These are phyloP conservation scores for Galerina sulciceps DNA, from an alignment of 768 basidiomycete species.

Conservation along the genomic window DNA sequence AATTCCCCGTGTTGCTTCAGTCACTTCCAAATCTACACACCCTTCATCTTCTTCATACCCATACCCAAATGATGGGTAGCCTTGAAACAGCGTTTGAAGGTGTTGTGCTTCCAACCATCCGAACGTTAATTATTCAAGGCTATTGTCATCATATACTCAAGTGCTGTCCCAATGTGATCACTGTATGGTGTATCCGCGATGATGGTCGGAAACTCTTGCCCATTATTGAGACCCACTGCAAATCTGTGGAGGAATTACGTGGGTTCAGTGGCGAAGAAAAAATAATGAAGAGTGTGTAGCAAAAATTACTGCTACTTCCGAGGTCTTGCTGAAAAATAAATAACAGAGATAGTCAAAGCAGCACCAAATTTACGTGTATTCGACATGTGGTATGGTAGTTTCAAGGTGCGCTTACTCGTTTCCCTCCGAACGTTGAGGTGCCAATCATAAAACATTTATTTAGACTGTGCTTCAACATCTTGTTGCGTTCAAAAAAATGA, in stretches of 20 bases:
- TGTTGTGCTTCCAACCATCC: conserved; percentile 25
- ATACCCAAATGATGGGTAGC: conserved; percentile 32
- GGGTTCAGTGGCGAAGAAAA: conserved; percentile 21
- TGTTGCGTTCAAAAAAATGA: conserved; percentile 6
- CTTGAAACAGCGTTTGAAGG: conserved; percentile 26
- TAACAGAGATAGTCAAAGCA: conserved; percentile 15
- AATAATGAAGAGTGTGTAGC: conserved; percentile 22
- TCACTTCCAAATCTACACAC: conserved; percentile 33
- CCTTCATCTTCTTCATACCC: conserved; percentile 33
- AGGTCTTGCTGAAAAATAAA: background rate
- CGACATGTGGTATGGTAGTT: conserved; percentile 6
- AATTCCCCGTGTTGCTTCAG: conserved; percentile 27
- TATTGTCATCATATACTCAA: conserved; percentile 34
- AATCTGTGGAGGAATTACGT: conserved; percentile 27
- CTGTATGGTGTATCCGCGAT: conserved; percentile 24
- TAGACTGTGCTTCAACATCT: conserved; percentile 7
- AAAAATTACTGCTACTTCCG: background rate
- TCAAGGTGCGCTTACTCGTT: background rate
- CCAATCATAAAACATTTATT: background rate
- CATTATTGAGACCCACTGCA: conserved; percentile 23
- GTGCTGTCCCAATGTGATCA: conserved; percentile 28
- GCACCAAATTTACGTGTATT: conserved; percentile 20
- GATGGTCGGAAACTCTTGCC: conserved; percentile 30
- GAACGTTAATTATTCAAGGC: conserved; percentile 29
- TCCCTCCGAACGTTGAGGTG: background rate